Evolutionary conservation across 805 yeast species (phyloP).

Genomic region (Candida easanensis): DNA sequence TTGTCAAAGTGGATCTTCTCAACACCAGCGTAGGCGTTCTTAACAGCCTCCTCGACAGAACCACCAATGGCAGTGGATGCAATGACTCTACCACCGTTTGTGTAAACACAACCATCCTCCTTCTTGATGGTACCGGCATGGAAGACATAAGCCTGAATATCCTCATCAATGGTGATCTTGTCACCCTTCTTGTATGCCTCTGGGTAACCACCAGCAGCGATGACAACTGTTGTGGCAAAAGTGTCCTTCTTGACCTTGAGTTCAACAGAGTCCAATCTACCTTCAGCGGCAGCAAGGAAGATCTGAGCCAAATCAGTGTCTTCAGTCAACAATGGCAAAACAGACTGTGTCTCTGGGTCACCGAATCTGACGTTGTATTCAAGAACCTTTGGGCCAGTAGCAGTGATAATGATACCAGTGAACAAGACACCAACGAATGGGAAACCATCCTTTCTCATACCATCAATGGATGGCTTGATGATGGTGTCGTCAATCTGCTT

Average conservation of each 20-base stretch:
- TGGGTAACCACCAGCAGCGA: constrained; percentile 98
- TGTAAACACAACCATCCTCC: constrained; percentile 59
- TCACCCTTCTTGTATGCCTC: constrained; percentile 84
- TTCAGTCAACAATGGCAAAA: constrained; percentile 76
- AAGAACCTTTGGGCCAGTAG: constrained; percentile 88
- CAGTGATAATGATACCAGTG: constrained; percentile 90
- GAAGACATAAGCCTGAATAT: constrained; percentile 67
- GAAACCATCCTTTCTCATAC: constrained; percentile 92
- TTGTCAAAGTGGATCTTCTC: constrained; percentile 67
- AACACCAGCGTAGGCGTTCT: constrained; percentile 83
- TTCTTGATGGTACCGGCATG: constrained; percentile 86
- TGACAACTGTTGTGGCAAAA: constrained; percentile 87
- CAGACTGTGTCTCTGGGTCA: constrained; percentile 98
- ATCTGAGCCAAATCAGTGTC: constrained; percentile 93
- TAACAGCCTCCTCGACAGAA: constrained; percentile 76
- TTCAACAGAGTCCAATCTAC: constrained; percentile 83
- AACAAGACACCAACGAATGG: constrained; percentile 96
- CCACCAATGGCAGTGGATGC: constrained; percentile 87
- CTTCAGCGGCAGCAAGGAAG: constrained; percentile 91
- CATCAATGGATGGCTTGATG: constrained; percentile 88
- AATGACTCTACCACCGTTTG: constrained; percentile 96
- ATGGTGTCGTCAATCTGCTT: constrained; percentile 69
- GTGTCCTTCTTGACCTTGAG: constrained; percentile 48
- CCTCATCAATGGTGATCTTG: constrained; percentile 57
- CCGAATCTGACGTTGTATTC: constrained; percentile 99